phyloP scores from a whole-genome alignment of 768 basidiomycete genomes.

The Termitomyces heimii region DNA sequence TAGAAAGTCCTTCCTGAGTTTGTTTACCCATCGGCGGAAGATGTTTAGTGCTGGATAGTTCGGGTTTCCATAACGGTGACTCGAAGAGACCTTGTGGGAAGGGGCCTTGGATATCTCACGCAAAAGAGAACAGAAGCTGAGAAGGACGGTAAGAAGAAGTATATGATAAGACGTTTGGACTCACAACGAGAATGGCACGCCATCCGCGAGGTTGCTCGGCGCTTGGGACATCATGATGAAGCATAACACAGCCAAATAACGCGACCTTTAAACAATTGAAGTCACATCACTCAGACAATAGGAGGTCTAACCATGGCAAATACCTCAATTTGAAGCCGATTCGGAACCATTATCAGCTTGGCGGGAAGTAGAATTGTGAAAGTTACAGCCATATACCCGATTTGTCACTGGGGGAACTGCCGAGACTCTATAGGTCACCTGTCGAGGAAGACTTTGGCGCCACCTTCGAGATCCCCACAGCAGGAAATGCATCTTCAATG shows the following conservation, averaged over 20 bases:
- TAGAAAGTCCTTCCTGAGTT: constrained; percentile 33
- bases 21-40: constrained; percentile 37
- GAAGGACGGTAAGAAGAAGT: constrained; percentile 1
- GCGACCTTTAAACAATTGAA: neutral
- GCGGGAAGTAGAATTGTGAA: too few species aligned
- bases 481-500: too few species aligned
- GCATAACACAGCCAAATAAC: constrained; percentile 5
- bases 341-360: too few species aligned
- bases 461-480: too few species aligned
- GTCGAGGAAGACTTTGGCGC: too few species aligned
- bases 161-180: neutral
- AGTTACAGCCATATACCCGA: too few species aligned
- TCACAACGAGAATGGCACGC: constrained; percentile 24
- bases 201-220: constrained; percentile 8
- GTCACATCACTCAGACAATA: neutral
- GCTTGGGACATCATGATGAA: constrained; percentile 14
- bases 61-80: constrained; percentile 13
- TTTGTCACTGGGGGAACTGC: too few species aligned
- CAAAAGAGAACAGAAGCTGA: constrained; percentile 47
- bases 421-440: too few species aligned
- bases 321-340: too few species aligned
- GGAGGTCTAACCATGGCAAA: too few species aligned
- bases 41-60: constrained; percentile 34
- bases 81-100: constrained; percentile 21
- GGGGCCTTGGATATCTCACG: constrained; percentile 35